Conservation (phyloP, 1,284 basidiomycete genomes). For the Ganoderma lucidum region DNA sequence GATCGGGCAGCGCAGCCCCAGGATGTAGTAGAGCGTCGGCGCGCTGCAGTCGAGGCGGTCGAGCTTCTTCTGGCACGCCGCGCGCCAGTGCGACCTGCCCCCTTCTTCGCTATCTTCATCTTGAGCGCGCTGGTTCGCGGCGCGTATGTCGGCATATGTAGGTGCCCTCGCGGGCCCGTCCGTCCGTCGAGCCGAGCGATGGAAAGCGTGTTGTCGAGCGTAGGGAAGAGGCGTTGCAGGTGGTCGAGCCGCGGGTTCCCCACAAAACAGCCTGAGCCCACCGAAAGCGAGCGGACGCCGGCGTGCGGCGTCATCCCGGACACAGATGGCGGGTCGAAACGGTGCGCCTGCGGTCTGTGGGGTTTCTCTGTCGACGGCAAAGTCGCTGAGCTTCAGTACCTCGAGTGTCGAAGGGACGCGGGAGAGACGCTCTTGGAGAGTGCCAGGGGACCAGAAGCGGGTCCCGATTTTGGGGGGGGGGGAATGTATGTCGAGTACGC, state of each 20-base stretch:
- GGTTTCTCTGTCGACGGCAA: not conserved
- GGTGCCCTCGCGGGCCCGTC: too few relatives aligned
- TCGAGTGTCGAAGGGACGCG: not conserved
- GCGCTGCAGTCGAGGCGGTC: not conserved
- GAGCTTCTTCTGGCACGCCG: not conserved
- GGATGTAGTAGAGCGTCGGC: not conserved
- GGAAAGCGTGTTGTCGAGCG: not conserved
- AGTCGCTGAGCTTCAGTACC: not conserved
- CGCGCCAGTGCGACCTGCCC: too few relatives aligned
- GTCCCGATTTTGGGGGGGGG: not conserved
- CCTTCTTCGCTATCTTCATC: not conserved
- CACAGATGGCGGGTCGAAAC: too few relatives aligned
- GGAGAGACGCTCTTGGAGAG: not conserved
- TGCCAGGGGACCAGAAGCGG: not conserved
- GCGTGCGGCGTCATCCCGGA: not conserved
- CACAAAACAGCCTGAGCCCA: not conserved
- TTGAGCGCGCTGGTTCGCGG: not conserved
- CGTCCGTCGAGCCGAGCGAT: not conserved
- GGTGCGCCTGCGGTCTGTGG: not conserved
- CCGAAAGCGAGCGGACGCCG: not conserved
- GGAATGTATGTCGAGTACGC: not conserved
- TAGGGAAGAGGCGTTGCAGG: not conserved
- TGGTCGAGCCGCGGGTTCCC: not conserved
- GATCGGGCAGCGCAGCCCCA: not conserved
- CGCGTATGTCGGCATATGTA: not conserved